Evolutionary conservation across 2,329 filamentous ascomycete species (phyloP), one percentile per base, ranked within the genome.

Genomic region (Amphichorda felina): DNA sequence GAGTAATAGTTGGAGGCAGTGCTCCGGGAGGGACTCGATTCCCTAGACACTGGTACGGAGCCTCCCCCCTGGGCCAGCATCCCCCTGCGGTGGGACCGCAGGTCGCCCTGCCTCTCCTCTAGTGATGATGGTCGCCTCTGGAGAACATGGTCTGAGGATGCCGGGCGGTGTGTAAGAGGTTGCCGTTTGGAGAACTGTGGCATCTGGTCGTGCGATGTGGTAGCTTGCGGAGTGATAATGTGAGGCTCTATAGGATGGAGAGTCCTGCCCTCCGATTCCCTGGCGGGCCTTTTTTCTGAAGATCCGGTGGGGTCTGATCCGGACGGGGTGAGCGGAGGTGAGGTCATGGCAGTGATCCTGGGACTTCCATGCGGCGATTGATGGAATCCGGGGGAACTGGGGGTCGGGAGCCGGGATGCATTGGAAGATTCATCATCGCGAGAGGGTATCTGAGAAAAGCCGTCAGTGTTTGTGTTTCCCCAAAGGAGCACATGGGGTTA

Each of bases 311-410:
- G 59, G 15, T 61, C 61, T 30, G 85, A 89, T 35, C 79, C 87
- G 37, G 86, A 79, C 14, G 89, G 89, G 10, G 88, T 95, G 35
- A 96, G 70, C 29, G 87, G 87, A 44, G 89, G 89, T 9, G 88
- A 94, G 46, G 89, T 82, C 61, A 93, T 73, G 38, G 81, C 74
- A 40, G 79, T 75, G 30, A 72, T 63, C 41, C 72, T 70, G 40
- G 83, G 80, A 43, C 79, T 82, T 28, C 75, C 64, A 51, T 69
- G 70, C 21, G 81, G 78, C 38, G 81, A 87, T 13, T 34, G 34
- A 41, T 72, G 69, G 45, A 69, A 72, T 39, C 65, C 66, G 36
- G 78, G 78, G 43, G 80, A 78, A 42, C 60, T 75, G 35, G 76
- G 79, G 37, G 78, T 80, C 28, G 74, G 66, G 38, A 77, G 67